Percentiles rank a stretch among this genome's conserved stretches.
phyloP scores from a whole-genome alignment of 2,329 filamentous ascomycete species.

The Phialemoniopsis sp. region DNA sequence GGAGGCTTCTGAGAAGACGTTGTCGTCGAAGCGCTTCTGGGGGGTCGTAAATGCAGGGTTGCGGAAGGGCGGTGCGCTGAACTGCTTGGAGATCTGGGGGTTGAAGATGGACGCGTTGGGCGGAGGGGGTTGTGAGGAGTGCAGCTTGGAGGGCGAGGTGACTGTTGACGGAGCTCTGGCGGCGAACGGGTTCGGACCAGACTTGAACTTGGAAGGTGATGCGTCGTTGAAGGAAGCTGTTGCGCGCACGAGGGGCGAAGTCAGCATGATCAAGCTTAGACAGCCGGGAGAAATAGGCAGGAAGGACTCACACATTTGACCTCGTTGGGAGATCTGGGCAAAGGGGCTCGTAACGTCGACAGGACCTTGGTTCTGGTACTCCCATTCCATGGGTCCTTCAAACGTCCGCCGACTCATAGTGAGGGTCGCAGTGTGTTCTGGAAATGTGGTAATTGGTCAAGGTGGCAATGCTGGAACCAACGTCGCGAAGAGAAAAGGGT shows the following conservation, averaged over 20 bases:
- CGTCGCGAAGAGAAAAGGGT: no score
- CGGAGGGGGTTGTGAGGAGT: slow-evolving; percentile 30
- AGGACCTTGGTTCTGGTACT: slow-evolving; percentile 55
- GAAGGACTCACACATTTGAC: slow-evolving; percentile 37
- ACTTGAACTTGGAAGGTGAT: slow-evolving; percentile 15
- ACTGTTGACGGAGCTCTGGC: slow-evolving; percentile 1
- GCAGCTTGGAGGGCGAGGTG: slow-evolving; percentile 18
- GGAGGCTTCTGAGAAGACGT: slow-evolving; percentile 49
- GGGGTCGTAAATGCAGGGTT: slow-evolving; percentile 64
- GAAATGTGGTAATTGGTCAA: no score
- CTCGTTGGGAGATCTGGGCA: slow-evolving; percentile 42
- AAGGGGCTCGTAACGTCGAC: slow-evolving; percentile 60
- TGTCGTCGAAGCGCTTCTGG: slow-evolving; percentile 51
- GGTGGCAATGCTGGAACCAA: no score
- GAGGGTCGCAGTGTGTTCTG: no score
- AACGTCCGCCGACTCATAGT: slow-evolving; percentile 48
- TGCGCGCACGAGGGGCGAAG: background rate
- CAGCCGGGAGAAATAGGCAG: background rate
- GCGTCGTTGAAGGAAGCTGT: slow-evolving; percentile 14
- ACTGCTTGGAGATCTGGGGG: slow-evolving; percentile 32
- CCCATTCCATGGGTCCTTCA: slow-evolving; percentile 64
- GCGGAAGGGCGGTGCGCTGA: slow-evolving; percentile 53
- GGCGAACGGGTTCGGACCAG: slow-evolving; percentile 18
- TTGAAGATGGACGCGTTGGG: slow-evolving; percentile 43
- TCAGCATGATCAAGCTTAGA: slow-evolving; percentile 5